These are phyloP conservation scores for Lumnitzera racemosa DNA, from an alignment of 345 rosid genomes.

Conservation along the genomic window DNA sequence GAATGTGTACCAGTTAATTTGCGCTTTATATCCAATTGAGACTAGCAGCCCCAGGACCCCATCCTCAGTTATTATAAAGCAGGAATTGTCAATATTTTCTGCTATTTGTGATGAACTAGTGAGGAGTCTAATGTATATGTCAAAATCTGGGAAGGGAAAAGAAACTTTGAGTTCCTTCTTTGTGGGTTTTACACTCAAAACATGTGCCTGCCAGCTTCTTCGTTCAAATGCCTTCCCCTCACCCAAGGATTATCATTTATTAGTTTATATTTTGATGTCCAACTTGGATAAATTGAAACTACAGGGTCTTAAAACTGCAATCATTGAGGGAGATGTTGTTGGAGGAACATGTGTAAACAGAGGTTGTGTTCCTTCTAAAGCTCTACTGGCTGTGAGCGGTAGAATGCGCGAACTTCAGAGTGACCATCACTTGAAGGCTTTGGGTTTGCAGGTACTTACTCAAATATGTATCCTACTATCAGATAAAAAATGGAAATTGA, in stretches of 20 bases:
- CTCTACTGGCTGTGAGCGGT: slow-evolving; percentile 96
- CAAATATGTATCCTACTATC: no score
- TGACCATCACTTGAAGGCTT: slow-evolving; percentile 91
- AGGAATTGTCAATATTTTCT: no score
- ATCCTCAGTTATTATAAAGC: no score
- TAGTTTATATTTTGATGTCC: not conserved
- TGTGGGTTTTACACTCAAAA: not conserved
- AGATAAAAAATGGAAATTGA: not conserved
- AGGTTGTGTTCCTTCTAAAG: slow-evolving; percentile 99
- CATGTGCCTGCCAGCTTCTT: not conserved
- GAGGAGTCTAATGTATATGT: no score
- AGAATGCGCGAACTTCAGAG: slow-evolving; percentile 89
- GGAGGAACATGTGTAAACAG: slow-evolving; percentile 99
- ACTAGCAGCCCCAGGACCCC: no score
- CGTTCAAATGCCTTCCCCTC: not conserved
- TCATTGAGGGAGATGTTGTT: slow-evolving; percentile 92
- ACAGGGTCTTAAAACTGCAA: slow-evolving; percentile 93
- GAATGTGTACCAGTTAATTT: no score
- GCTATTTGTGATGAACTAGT: no score
- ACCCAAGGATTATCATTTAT: not conserved
- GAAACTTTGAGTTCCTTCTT: no score
- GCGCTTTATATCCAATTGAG: no score
- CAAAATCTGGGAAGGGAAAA: no score
- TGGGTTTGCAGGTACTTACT: slow-evolving; percentile 77
- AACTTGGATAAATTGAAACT: not conserved